Base-by-base conservation (phyloP, 192 early-diverging fungal species). In the Coemansia sp. region DNA sequence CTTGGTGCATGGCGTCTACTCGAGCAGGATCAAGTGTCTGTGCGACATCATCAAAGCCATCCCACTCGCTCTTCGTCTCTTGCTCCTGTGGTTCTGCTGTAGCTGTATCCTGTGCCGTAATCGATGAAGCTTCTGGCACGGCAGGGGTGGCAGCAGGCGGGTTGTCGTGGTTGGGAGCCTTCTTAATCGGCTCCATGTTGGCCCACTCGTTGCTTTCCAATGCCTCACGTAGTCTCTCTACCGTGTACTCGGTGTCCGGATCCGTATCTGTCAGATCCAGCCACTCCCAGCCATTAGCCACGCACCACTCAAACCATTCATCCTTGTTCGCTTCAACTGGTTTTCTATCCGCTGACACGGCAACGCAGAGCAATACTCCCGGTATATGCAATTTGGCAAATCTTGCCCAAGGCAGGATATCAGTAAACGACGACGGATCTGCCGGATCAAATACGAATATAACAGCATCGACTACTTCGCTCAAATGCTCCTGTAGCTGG, bases 281-380 rank as follows among this genome's bases (percentile, higher is more conserved):
- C 80, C 80, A 82, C 51, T 82, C 80, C 80, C 80, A 82, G 19
- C 80, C 80, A 36, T 64, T 67, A 3, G 9, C 51, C 4, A 77
- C 51, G 48, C 80, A 82, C 80, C 80, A 82, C 29, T 31, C 62
- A 51, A 77, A 76, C 71, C 68, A 74, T 59, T 25, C 27, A 27
- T 82, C 80, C 39, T 63, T 77, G 0, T 14, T n/a, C 17, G 0
- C 36, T 2, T 65, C 55, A 7, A 29, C 37, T 6, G 38, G 25
- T 27, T 46, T 46, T 4, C 19, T 25, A 4, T 29, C 31, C 4
- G 23, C 37, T 31, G 60, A 17, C n/a, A 37, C 31, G 0, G 80
- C 75, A 12, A 77, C 70, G 36, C 80, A 82, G 19, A 82, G 42
- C 41, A 82, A 44, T 12, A 82, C 64, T 0, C 64, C 62, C 11